Evolutionary conservation across 257 asterid species (phyloP).

Genomic region (Galeopsis tetrahit): DNA sequence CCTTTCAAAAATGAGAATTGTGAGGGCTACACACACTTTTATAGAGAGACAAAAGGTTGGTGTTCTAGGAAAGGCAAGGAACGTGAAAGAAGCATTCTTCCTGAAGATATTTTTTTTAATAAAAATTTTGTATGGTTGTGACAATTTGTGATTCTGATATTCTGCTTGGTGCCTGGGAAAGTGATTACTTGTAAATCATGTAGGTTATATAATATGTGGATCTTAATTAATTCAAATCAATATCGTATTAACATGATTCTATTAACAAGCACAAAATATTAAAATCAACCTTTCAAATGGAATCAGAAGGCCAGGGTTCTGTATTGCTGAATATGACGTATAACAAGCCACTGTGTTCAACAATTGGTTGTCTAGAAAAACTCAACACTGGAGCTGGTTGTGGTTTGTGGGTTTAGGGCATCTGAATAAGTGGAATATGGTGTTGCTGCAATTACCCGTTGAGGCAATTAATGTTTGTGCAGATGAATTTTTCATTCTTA

Average conservation of each 20-base stretch:
- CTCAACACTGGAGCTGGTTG: background rate
- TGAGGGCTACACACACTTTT: background rate
- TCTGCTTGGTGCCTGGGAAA: background rate
- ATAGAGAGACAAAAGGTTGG: background rate
- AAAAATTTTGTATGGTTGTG: slow-evolving; percentile 3
- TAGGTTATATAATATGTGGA: background rate
- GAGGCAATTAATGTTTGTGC: background rate
- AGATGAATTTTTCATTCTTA: slow-evolving; percentile 7
- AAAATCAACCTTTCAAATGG: background rate
- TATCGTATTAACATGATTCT: background rate
- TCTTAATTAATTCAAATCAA: background rate
- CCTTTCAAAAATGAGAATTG: background rate
- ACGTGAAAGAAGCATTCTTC: background rate
- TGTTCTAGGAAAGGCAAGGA: background rate
- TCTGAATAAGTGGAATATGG: background rate
- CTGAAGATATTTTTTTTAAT: background rate
- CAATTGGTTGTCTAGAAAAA: background rate
- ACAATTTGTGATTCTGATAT: background rate
- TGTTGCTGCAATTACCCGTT: background rate
- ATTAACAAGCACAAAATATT: background rate
- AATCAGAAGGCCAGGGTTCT: background rate
- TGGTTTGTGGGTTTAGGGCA: background rate
- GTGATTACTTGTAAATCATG: background rate
- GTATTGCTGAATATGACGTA: background rate
- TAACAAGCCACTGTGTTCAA: background rate